Percentiles rank a stretch among this genome's conserved stretches.
Conservation (phyloP, 1,284 basidiomycete species). For the Ustilago cynodontis region DNA sequence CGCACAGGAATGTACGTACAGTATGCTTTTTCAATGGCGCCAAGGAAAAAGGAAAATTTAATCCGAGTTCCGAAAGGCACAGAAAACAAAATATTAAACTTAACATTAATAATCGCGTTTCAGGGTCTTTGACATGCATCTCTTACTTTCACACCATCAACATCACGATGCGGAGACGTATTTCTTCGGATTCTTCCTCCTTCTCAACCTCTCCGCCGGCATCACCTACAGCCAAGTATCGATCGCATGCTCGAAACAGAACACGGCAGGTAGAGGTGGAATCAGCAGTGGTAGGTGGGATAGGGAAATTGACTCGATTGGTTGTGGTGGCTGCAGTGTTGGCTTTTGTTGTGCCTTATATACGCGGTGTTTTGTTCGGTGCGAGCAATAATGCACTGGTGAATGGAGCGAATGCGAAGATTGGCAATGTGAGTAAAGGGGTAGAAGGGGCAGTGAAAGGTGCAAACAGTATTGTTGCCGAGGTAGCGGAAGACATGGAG, state of each 20-base stretch:
- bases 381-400: not conserved
- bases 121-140: not conserved
- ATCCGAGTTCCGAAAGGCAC: not conserved
- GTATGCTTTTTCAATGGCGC: too few relatives aligned
- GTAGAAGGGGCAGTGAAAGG: conserved; percentile 1
- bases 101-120: not conserved
- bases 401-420: not conserved
- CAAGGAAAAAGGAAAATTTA: not conserved
- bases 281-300: not conserved
- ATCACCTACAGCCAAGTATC: not conserved
- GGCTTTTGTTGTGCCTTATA: conserved; percentile 34
- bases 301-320: conserved; percentile 26
- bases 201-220: conserved; percentile 9
- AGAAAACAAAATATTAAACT: not conserved
- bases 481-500: not conserved
- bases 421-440: not conserved
- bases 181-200: not conserved
- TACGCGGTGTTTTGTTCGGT: not conserved
- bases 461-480: not conserved
- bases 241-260: not conserved
- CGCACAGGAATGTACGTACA: not conserved
- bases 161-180: conserved; percentile 13
- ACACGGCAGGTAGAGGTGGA: not conserved
- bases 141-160: not conserved
- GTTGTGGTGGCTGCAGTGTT: conserved; percentile 20